Evolutionary conservation across 768 basidiomycete species (phyloP), one percentile per base, ranked within the genome.

Genomic region (Lactarius evosmus): DNA sequence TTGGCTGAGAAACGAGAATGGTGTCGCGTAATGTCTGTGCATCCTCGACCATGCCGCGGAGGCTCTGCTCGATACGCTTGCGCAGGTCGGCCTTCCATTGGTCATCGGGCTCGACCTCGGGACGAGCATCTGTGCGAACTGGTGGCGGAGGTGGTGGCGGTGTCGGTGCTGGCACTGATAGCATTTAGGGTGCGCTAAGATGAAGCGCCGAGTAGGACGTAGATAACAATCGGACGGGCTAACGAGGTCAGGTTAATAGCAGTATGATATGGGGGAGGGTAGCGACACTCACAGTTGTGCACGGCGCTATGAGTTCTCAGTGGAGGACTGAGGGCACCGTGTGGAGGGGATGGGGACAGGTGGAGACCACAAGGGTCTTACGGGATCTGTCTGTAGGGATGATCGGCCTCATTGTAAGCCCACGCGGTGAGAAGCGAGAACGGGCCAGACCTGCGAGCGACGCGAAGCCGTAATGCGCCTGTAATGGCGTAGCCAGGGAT

Each of bases 391-490:
- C 50, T 62, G 65, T 49, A 44, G 22, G 53, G 55, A 32, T 52
- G 67, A 56, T 62, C 68, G 33, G 68, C 68, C 68, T 69, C 68
- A 53, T 67, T 66, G 68, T 66, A 25, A 56, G 62, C 38, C 57
- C 67, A 69, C 66, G 66, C 66, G 66, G 57, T 32, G 52, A 50
- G 66, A 66, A 62, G 59, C 60, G 64, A 66, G 51, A 52, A 36
- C n/a, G 64, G 66, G 59, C 59, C 60, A 60, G 66, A 65, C 66
- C 63, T 49, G 51, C 14, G 60, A 53, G 33, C 22, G 51, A 38
- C 19, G 56, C 56, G 40, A 32, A 66, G 51, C 38, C 56, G 58
- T 66, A 56, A 60, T 50, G 17, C 40, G 46, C 34, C 41, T 30
- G 56, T 22, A 8, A 49, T 29, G 44, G 30, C 8, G 46, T 14